Base-by-base conservation (phyloP, 352 stramenopile genomes). In the Albugo laibachii region DNA sequence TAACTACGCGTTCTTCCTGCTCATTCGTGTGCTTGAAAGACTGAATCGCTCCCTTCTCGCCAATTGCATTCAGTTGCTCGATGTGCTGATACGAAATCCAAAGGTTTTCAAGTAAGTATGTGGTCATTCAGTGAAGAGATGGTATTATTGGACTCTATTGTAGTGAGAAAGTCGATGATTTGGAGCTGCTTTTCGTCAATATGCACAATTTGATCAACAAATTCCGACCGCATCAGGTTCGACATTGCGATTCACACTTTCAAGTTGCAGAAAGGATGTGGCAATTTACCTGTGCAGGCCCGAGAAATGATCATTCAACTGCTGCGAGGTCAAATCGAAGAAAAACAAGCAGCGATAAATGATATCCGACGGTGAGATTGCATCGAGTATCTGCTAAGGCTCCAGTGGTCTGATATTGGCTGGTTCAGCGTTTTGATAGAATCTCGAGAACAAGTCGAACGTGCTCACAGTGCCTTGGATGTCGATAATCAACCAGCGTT, bases 181-280 rank as follows among this genome's bases (percentile, higher is more conserved):
- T 91, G 15, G 78, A 91, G 59, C 65, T 81, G 52, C 66, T 91
- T 20, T 87, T 91, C 49, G 61, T 91, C 47, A 91, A 91, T 59
- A 80, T 91, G 74, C 78, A 91, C 69, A 91, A 91, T 57, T 66
- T 87, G 50, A 91, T 91, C 57, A 91, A 91, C 59, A 58, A 72
- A 31, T 91, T 87, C 61, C 70, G 78, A 15, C 78, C 78, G 41
- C 78, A 91, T 49, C 74, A 91, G 48, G 71, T 74, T 36, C 24
- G 15, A 13, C 13, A 6, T 0, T 1, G 20, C 13, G 36, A 36
- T 36, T 24, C 15, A 41, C 3, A 10, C n/a, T 20, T 50, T 44
- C 3, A 39, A 20, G 40, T 50, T 18, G 19, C 37, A 34, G 34
- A 15, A n/a, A 20, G 21, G 8, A 36, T 19, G 8, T 12, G 6